Evolutionary conservation across 148 eudicot genomes (phyloP), one percentile per base, ranked within the genome.

Genomic region (Vaccinium vitisidaea): DNA sequence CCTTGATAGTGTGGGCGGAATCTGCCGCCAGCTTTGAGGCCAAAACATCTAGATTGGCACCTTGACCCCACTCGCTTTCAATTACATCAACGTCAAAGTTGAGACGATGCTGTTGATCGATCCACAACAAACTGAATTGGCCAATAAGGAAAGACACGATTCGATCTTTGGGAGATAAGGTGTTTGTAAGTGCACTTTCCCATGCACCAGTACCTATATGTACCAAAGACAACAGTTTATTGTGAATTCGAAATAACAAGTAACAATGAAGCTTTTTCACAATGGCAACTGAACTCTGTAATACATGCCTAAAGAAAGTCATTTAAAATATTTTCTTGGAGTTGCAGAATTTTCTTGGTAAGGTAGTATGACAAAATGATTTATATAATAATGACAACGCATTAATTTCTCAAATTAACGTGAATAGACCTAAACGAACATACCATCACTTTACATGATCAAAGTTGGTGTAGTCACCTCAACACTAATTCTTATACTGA

Each of bases 171-270:
- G 99, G 99, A 19, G 99, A 97, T 32, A 97, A 79, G 3, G 99
- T 97, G 93, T 97, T 97, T 30, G 99, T 97, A 55, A 97, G 93
- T 48, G 99, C 98, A 92, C 99, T 97, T 88, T 97, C 99, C 99
- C 98, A 97, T 79, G 99, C 99, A 85, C 99, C 99, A 85, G 99
- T 97, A 75, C 99, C 99, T 96, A 27, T 69, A 67, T 67, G 75
- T 4, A 83, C 49, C 75, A 84, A 73, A 75, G 74, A 36, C 56
- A 76, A 1, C 32, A 27, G 16, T 27, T 55, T 11, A 53, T 16
- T 67, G 73, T 16, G 8, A 75, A 75, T 23, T 46, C 59, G 27
- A 32, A 58, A 43, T 43, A n/a, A 59, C 12, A 25, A 73, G 36
- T 8, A 32, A 73, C 48, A 30, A 73, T 13, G 21, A 15, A 75